These are phyloP conservation scores for Dictyostelium purpureum DNA, from an alignment of 78 protist species.

Conservation along the genomic window DNA sequence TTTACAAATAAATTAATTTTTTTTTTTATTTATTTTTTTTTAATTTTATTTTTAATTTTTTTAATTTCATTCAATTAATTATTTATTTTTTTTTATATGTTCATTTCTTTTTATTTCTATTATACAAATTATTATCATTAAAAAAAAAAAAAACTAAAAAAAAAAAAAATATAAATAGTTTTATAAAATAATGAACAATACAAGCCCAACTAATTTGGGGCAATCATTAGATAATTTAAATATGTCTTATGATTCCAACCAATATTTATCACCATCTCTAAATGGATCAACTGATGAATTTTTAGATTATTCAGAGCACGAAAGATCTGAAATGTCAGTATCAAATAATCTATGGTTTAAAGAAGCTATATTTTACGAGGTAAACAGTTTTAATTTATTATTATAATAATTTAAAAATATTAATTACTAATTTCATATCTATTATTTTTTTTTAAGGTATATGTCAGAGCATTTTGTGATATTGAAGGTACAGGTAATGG, in stretches of 20 bases:
- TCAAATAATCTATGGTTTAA: conserved; percentile 70
- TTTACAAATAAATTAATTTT: no score
- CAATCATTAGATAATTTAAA: not conserved
- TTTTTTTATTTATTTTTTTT: no score
- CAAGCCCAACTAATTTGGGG: not conserved
- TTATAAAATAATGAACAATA: not conserved
- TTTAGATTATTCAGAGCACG: conserved; percentile 58
- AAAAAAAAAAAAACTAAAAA: no score
- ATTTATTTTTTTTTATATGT: no score
- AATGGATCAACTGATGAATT: conserved; percentile 37
- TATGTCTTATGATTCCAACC: not conserved
- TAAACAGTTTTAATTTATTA: not conserved
- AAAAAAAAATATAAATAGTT: no score
- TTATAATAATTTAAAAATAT: not conserved
- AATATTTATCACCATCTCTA: not conserved
- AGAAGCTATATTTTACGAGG: conserved; percentile 88
- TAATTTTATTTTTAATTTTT: no score
- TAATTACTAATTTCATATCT: not conserved
- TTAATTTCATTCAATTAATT: no score
- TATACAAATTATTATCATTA: no score
- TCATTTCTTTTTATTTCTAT: no score
- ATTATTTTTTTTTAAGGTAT: not conserved
- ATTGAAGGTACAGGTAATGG: conserved; percentile 86
- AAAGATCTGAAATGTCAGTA: conserved; percentile 50
- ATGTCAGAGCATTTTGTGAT: conserved; percentile 86